Evolutionary conservation across 495 filamentous ascomycete species (phyloP), one percentile per base, ranked within the genome.

Genomic region (Glonium stellatum): DNA sequence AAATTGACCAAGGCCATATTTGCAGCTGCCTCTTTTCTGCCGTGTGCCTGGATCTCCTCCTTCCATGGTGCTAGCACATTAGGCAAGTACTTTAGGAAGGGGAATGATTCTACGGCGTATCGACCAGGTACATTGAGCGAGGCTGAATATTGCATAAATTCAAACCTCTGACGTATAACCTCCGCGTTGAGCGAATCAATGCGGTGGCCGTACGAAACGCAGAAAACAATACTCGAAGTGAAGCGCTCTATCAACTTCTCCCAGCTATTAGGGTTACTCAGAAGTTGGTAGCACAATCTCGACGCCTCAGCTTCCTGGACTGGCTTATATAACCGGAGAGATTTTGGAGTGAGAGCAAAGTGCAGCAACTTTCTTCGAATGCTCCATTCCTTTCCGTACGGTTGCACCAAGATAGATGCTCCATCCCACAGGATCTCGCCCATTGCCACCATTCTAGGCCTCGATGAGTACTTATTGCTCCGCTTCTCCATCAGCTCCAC

Each of bases 221-320:
- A 83, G 35, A 82, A 82, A 46, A 86, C 84, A 11, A 87, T 79
- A 57, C 80, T 83, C 0, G 81, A 81, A 2, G 84, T 82, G 60
- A 84, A 87, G 36, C 84, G 73, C 67, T 87, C 83, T 8, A 87
- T 72, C 48, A 84, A 81, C 70, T 81, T 83, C 48, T 82, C 82
- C 70, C 83, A 87, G 35, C 77, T 70, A 22, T 4, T 60, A 31
- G 27, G 27, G 27, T 31, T 6, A 6, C 27, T n/a, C 1, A 75
- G 62, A 0, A 75, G 64, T n/a, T 71, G 62, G 36, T 48, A 59
- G 51, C 70, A 75, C 18, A 76, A 50, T 25, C 72, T 53, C 9
- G 54, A 62, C 0, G 75, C 74, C 59, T 77, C 75, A 5, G 75
- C 75, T 18, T 72, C 70, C 52, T 77, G 75, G 18, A 73, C 67